phyloP scores from a whole-genome alignment of 208 protist species.

The Trypanosoma caninum region DNA sequence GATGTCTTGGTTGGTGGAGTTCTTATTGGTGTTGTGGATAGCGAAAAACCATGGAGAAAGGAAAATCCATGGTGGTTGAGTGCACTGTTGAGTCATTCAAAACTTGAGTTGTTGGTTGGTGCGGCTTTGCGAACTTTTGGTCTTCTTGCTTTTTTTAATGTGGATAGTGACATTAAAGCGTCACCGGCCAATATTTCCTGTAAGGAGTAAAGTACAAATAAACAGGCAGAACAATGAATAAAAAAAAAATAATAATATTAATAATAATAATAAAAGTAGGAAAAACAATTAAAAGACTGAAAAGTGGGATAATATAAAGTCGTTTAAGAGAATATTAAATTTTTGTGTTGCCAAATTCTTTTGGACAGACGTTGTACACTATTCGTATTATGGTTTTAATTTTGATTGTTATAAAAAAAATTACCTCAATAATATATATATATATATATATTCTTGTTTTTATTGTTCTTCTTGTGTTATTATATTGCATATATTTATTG shows the following conservation, averaged over 20 bases:
- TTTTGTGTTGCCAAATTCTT: no score
- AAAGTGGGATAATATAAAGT: no score
- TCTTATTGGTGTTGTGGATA: constrained; percentile 43
- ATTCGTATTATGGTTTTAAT: not conserved
- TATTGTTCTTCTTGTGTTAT: no score
- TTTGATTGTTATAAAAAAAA: not conserved
- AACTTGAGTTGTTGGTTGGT: constrained; percentile 84
- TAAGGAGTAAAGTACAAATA: not conserved
- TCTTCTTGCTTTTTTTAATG: constrained; percentile 66
- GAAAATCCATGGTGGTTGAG: constrained; percentile 70
- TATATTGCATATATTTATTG: no score
- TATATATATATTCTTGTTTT: no score
- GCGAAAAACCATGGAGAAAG: constrained; percentile 7
- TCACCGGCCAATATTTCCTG: not conserved
- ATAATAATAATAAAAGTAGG: no score
- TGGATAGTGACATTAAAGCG: constrained; percentile 22
- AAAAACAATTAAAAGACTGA: no score
- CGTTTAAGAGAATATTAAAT: no score
- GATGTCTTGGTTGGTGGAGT: constrained; percentile 62
- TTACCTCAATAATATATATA: no score
- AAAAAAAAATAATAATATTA: not conserved
- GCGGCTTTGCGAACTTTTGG: constrained; percentile 73
- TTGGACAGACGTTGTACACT: not conserved
- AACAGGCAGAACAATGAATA: not conserved
- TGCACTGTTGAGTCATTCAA: constrained; percentile 72